Percentiles rank a stretch among this genome's conserved stretches.
phyloP scores from a whole-genome alignment of 495 filamentous ascomycete genomes.

The Glarea lozoyensis region DNA sequence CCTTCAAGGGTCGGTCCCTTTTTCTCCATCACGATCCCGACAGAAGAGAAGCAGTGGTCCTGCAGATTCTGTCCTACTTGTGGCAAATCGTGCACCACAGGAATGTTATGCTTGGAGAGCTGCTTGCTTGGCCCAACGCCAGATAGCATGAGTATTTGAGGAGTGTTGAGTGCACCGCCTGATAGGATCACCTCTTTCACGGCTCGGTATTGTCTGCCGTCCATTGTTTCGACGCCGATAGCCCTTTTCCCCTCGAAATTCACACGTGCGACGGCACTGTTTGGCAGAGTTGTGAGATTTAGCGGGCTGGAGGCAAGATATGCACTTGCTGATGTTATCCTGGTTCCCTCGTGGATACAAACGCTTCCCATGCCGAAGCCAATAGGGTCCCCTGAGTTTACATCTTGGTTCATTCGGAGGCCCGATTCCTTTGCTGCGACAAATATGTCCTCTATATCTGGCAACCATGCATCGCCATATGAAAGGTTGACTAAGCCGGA shows the following conservation, averaged over 20 bases:
- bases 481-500: constrained; percentile 37
- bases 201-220: constrained; percentile 32
- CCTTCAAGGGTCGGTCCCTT: constrained; percentile 19
- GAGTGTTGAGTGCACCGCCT: constrained; percentile 47
- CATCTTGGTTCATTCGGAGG: constrained; percentile 40
- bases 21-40: constrained; percentile 20
- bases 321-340: constrained; percentile 44
- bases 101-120: constrained; percentile 43
- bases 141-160: constrained; percentile 55
- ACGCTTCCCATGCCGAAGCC: constrained; percentile 43
- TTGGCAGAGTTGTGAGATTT: constrained; percentile 44
- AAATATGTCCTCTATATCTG: constrained; percentile 35
- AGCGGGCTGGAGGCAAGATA: constrained; percentile 31
- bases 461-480: constrained; percentile 39
- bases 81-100: constrained; percentile 36
- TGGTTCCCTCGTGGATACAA: constrained; percentile 35
- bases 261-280: constrained; percentile 39
- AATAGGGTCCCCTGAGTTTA: constrained; percentile 52
- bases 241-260: constrained; percentile 42
- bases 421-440: constrained; percentile 38
- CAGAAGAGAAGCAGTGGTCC: constrained; percentile 34
- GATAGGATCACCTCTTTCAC: constrained; percentile 49
- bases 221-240: constrained; percentile 33
- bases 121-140: constrained; percentile 50
- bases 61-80: constrained; percentile 49